Evolutionary conservation across 305 asterid species (phyloP).

Genomic region (Rubia occidens): DNA sequence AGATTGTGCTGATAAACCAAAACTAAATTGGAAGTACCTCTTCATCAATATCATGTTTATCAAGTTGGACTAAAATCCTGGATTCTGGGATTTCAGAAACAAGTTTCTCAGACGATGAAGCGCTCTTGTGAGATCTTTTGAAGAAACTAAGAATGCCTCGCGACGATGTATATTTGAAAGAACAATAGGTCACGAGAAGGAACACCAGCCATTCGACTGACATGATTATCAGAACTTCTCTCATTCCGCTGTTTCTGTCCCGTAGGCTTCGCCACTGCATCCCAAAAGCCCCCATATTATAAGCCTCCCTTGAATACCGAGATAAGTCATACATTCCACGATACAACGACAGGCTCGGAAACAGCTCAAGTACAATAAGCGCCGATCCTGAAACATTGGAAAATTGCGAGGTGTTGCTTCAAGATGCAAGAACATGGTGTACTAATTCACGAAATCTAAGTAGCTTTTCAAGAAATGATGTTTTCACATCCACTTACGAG

Average conservation of each 20-base stretch:
- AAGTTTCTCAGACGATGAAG: conserved; percentile 14
- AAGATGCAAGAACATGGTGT: neutral
- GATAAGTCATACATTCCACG: conserved; percentile 27
- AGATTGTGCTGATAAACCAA: neutral
- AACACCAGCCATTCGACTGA: conserved; percentile 28
- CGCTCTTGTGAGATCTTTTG: conserved; percentile 15
- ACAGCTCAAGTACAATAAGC: conserved; percentile 26
- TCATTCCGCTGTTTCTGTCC: conserved; percentile 23
- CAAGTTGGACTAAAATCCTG: conserved; percentile 20
- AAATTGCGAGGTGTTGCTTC: neutral
- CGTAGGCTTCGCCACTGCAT: conserved; percentile 24
- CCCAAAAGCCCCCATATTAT: conserved; percentile 22
- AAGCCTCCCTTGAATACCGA: conserved; percentile 9
- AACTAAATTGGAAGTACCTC: conserved; percentile 24
- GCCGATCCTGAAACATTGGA: conserved; percentile 17
- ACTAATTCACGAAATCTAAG: neutral
- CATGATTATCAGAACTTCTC: conserved; percentile 29
- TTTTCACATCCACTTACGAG: conserved; percentile 19
- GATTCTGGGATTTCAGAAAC: conserved; percentile 10
- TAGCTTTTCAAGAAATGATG: neutral
- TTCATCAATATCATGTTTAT: conserved; percentile 25
- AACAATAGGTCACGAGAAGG: conserved; percentile 17
- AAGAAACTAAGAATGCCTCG: conserved; percentile 16
- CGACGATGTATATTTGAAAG: conserved; percentile 14
- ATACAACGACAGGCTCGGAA: conserved; percentile 25